Percentiles rank a stretch among this genome's conserved stretches.
Evolutionary conservation across 805 yeast genomes (phyloP).

Genomic region (Candida verbasci): DNA sequence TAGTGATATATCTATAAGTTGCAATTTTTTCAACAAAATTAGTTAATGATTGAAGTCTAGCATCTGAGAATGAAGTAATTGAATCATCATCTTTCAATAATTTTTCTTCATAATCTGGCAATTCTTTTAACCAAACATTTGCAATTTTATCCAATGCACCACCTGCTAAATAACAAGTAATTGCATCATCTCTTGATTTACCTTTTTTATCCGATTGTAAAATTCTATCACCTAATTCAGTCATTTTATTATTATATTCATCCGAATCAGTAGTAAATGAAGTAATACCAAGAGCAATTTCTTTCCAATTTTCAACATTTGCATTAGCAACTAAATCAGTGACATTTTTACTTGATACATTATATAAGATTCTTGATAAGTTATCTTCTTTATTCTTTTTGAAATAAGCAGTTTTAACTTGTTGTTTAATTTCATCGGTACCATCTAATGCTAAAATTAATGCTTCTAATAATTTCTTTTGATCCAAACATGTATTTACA

Average conservation of each 20-base stretch:
- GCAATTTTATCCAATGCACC: slow-evolving; percentile 76
- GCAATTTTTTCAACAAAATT: slow-evolving; percentile 81
- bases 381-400: slow-evolving; percentile 48
- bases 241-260: slow-evolving; percentile 51
- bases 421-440: slow-evolving; percentile 52
- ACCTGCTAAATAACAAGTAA: slow-evolving; percentile 76
- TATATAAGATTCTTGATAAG: slow-evolving; percentile 71
- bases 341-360: slow-evolving; percentile 50
- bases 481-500: slow-evolving; percentile 58
- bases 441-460: slow-evolving; percentile 73
- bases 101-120: slow-evolving; percentile 36
- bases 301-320: slow-evolving; percentile 78
- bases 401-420: slow-evolving; percentile 72
- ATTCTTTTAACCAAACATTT: slow-evolving; percentile 77
- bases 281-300: slow-evolving; percentile 65
- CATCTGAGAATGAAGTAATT: slow-evolving; percentile 65
- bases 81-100: slow-evolving; percentile 44
- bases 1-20: slow-evolving; percentile 57
- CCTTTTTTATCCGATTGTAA: slow-evolving; percentile 21
- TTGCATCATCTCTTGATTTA: slow-evolving; percentile 64
- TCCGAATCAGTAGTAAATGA: slow-evolving; percentile 47
- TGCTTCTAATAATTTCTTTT: slow-evolving; percentile 71
- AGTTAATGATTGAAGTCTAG: slow-evolving; percentile 76
- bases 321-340: slow-evolving; percentile 75
- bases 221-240: slow-evolving; percentile 76